phyloP scores from a whole-genome alignment of 371 early-diverging fungal species.

The Mucor piriformis region DNA sequence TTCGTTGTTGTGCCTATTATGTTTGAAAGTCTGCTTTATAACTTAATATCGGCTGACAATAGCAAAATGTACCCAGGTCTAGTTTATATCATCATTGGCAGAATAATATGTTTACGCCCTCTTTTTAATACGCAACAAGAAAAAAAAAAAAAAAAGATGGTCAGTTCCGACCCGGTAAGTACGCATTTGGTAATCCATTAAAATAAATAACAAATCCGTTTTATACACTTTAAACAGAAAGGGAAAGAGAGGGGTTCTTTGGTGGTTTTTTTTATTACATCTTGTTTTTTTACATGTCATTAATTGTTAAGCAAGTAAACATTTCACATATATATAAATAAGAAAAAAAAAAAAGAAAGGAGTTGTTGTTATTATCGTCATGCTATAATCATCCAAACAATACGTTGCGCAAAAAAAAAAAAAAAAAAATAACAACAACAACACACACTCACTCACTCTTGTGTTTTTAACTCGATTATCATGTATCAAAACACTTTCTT shows the following conservation, averaged over 20 bases:
- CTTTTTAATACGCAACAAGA: not conserved
- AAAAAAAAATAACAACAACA: not conserved
- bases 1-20: slow-evolving; percentile 12
- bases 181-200: slow-evolving; percentile 25
- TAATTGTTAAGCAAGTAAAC: not conserved
- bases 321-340: not conserved
- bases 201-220: slow-evolving; percentile 6
- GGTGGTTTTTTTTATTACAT: too few species aligned
- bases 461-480: not conserved
- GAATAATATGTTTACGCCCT: not conserved
- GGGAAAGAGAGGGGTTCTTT: too few species aligned
- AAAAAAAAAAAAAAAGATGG: not conserved
- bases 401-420: slow-evolving; percentile 1
- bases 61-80: slow-evolving; percentile 1
- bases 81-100: not conserved
- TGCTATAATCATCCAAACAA: not conserved
- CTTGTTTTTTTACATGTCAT: too few species aligned
- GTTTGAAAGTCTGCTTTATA: slow-evolving; percentile 19
- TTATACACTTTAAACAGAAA: not conserved
- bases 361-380: not conserved
- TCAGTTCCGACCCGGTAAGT: slow-evolving; percentile 19
- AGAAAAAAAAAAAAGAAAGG: not conserved
- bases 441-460: not conserved
- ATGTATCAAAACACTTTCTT: not conserved
- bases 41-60: slow-evolving; percentile 19